A percentile compares a stretch with the other conserved stretches of the same genome.
Evolutionary conservation across 352 stramenopile genomes (phyloP).

Genomic region (Globisporangium abappressorium): DNA sequence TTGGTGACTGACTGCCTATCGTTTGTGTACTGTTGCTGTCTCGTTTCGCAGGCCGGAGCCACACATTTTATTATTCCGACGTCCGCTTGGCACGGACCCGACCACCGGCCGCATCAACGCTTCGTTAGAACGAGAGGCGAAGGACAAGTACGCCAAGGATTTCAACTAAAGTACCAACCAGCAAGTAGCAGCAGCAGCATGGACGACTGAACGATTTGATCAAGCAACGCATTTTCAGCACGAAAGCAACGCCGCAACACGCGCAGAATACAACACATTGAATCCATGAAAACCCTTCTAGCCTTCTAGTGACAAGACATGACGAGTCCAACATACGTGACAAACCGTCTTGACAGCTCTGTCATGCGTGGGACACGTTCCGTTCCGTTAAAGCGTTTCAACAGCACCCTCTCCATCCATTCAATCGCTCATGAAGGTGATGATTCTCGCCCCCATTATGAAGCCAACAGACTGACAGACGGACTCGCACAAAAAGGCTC

Average conservation of each 20-base stretch:
- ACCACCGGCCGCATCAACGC: slow-evolving; percentile 93
- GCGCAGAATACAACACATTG: not conserved
- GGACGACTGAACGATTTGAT: not conserved
- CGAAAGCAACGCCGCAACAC: not conserved
- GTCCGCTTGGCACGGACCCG: slow-evolving; percentile 96
- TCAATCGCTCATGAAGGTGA: too few relatives aligned
- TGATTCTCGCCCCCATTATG: too few relatives aligned
- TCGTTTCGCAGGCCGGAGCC: slow-evolving; percentile 89
- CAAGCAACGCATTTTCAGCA: not conserved
- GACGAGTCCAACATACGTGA: too few relatives aligned
- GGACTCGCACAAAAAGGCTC: too few relatives aligned
- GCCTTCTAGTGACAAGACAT: too few relatives aligned
- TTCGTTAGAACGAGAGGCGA: slow-evolving; percentile 92
- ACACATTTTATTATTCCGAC: slow-evolving; percentile 98
- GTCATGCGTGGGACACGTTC: too few relatives aligned
- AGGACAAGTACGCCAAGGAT: slow-evolving; percentile 94
- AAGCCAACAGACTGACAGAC: too few relatives aligned
- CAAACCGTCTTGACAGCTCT: too few relatives aligned
- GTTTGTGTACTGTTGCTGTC: not conserved
- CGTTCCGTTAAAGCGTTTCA: too few relatives aligned
- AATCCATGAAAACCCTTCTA: not conserved
- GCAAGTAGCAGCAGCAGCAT: not conserved
- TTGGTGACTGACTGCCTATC: not conserved
- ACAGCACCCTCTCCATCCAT: too few relatives aligned
- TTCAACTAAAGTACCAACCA: slow-evolving; percentile 41